phyloP scores from a whole-genome alignment of 129 eudicot genomes.

The Arctium lappa region DNA sequence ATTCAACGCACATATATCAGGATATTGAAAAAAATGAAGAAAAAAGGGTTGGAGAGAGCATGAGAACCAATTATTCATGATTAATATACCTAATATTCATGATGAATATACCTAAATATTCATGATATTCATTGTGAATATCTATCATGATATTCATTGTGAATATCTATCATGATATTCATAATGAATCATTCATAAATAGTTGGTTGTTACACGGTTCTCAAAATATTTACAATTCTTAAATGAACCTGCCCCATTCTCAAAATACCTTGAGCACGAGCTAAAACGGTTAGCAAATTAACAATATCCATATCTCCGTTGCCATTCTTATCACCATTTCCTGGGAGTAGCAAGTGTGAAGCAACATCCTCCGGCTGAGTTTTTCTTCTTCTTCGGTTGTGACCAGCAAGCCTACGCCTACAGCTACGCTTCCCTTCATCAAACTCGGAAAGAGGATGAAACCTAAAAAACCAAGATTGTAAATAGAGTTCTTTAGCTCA shows the following conservation, averaged over 20 bases:
- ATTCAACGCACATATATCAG: neutral
- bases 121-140: neutral
- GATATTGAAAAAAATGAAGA: neutral
- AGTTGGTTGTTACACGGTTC: neutral
- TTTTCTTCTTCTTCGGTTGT: constrained; percentile 83
- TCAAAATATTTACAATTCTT: neutral
- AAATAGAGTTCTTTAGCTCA: neutral
- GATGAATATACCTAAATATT: neutral
- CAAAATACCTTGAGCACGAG: constrained; percentile 69
- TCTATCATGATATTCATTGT: neutral
- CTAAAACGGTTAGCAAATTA: constrained; percentile 62
- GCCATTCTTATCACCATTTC: constrained; percentile 44
- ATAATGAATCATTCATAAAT: neutral
- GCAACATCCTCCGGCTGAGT: constrained; percentile 84
- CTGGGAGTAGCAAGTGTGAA: constrained; percentile 44
- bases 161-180: neutral
- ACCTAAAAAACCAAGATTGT: constrained; percentile 41
- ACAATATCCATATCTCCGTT: constrained; percentile 64
- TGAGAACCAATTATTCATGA: neutral
- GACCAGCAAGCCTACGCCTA: constrained; percentile 97
- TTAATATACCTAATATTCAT: neutral
- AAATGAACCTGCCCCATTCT: neutral
- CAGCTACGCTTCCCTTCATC: constrained; percentile 98
- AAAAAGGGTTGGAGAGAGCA: neutral
- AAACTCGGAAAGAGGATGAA: constrained; percentile 91